Base-by-base conservation (phyloP, 1,284 basidiomycete species). In the Cryptococcus sp. region DNA sequence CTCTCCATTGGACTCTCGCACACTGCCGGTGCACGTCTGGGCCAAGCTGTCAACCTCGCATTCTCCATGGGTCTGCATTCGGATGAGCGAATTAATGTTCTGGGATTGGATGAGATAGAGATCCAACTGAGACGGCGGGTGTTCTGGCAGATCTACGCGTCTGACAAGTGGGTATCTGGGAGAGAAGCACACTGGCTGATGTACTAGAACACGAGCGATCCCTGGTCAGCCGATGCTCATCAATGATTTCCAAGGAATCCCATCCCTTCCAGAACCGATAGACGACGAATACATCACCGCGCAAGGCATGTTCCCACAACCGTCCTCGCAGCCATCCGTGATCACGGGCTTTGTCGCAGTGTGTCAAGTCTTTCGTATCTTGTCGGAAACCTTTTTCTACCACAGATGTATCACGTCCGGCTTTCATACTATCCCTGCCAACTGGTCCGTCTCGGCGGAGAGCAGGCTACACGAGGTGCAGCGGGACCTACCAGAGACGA, bases 231-330 rank as follows among this genome's bases (percentile, higher is more conserved):
- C 77, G 0, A 76, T 78, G 72, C 67, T 78, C 16, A 70, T 79
- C 62, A 77, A 76, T 68, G 76, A 78, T 57, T 78, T 76, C 50
- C 76, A 79, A 69, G 75, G 76, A 38, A 66, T 75, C 1, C 73
- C 71, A 47, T 72, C 71, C 2, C 67, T 73, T 27, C 78, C 78
- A 16, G 72, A 73, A 52, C 68, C 70, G 0, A 67, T 71, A 38
- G 77, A 79, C 57, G 78, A 79, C 65, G 76, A 79, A 20, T 74
- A 75, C 51, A 77, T 79, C 50, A 79, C 76, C 1, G 70, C 75
- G 10, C 75, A 76, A 65, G 78, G 78, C 25, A 73, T 73, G 60
- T 76, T 78, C 63, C 67, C 75, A 5, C 78, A 79, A 52, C 76
- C 77, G 1, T 41, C 70, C 0, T 56, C 57, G 5, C 60, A 66